Percentiles rank a stretch among this genome's conserved stretches.
Conservation (phyloP, 257 asterid genomes). For the Ehretia macrophylla region DNA sequence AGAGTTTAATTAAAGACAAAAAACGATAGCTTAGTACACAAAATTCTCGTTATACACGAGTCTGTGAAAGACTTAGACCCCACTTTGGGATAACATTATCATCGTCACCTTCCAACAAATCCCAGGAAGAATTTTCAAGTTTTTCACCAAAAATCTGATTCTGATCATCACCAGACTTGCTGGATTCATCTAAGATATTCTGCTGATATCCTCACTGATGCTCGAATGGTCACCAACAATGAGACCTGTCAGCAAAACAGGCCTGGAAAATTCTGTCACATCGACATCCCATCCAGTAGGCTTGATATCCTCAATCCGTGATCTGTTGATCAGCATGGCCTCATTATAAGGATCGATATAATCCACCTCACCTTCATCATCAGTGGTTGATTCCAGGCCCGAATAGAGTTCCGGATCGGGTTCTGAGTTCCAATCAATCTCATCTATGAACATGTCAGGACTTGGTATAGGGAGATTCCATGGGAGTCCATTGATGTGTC, state of each 20-base stretch:
- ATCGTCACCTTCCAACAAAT: too few species aligned
- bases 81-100: too few species aligned
- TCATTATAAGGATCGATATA: background rate
- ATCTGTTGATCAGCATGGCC: background rate
- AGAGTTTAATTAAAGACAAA: too few species aligned
- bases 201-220: too few species aligned
- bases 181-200: too few species aligned
- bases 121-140: too few species aligned
- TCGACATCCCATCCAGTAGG: slow-evolving; percentile 28
- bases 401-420: background rate
- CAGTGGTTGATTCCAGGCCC: background rate
- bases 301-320: slow-evolving; percentile 15
- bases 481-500: slow-evolving; percentile 2
- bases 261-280: background rate
- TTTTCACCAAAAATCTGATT: too few species aligned
- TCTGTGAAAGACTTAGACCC: too few species aligned
- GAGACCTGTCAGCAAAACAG: slow-evolving; percentile 11
- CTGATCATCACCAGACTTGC: too few species aligned
- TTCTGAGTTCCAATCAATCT: slow-evolving; percentile 14
- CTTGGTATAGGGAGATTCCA: background rate
- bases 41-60: too few species aligned
- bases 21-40: too few species aligned
- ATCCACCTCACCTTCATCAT: background rate
- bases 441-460: slow-evolving; percentile 17
- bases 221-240: slow-evolving; percentile 11